A percentile compares a stretch with the other conserved stretches of the same genome.
Conservation (phyloP, 2,329 filamentous ascomycete species). For the Pseudogymnoascus sp. region DNA sequence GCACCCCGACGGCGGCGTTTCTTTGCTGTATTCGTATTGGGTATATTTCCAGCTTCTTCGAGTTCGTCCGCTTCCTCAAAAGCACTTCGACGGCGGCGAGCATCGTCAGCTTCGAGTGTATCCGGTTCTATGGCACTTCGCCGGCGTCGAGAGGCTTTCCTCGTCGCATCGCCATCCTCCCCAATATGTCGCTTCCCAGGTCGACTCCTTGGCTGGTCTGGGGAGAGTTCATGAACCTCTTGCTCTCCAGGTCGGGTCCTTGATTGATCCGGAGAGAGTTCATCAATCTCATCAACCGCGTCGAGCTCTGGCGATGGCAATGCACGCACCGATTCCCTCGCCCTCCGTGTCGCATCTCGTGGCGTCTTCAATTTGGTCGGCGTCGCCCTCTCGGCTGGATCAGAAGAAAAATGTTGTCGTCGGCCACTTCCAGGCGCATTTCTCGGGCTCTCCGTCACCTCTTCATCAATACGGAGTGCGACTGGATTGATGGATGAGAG, state of each 20-base stretch:
- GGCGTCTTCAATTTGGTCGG: slow-evolving; percentile 30
- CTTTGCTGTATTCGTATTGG: neutral
- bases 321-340: neutral
- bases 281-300: slow-evolving; percentile 22
- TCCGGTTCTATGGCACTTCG: slow-evolving; percentile 19
- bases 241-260: slow-evolving; percentile 19
- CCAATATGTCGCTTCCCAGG: slow-evolving; percentile 31
- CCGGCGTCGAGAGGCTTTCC: slow-evolving; percentile 37
- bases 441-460: slow-evolving; percentile 47
- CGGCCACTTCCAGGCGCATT: slow-evolving; percentile 50
- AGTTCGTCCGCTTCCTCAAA: neutral
- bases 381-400: slow-evolving; percentile 20
- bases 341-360: slow-evolving; percentile 33
- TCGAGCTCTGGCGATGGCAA: slow-evolving; percentile 8
- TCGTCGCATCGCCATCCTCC: slow-evolving; percentile 39
- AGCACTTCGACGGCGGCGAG: slow-evolving; percentile 36
- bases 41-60: neutral
- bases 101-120: too few species aligned
- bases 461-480: slow-evolving; percentile 27
- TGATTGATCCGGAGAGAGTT: slow-evolving; percentile 26
- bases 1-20: neutral
- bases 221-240: slow-evolving; percentile 13
- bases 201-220: neutral
- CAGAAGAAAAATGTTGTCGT: slow-evolving; percentile 24
- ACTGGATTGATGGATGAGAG: slow-evolving; percentile 1